Base-by-base conservation (phyloP, 331 rosid species). In the Cydonia oblonga region DNA sequence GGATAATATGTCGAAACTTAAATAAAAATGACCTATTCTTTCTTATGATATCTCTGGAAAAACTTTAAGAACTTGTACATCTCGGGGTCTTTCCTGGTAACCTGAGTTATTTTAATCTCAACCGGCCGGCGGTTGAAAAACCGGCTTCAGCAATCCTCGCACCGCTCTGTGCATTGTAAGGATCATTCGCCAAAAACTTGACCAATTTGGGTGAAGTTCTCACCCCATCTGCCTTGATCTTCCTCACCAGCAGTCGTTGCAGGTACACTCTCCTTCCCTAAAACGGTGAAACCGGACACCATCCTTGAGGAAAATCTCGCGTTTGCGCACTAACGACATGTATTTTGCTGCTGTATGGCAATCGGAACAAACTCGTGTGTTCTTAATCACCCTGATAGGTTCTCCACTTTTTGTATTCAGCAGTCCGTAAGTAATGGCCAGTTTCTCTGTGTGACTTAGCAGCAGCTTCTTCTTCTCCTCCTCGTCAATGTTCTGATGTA, bases 241-340 rank as follows among this genome's bases (percentile, higher is more conserved):
- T 35, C 22, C 9, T 69, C 62, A 86, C 96, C 93, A 87, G 69
- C 76, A 24, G 78, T 86, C 96, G 29, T 87, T 86, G 70, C 96
- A 90, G 68, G 86, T 79, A 33, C 90, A 87, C 70, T 84, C 70
- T 81, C 96, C 91, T 49, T 79, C 77, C 66, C 59, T 67, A 46
- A 87, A 87, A 84, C 84, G 92, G 84, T 90, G 93, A 73, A 86
- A 90, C 60, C 93, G 88, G 10, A 83, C 73, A 54, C 88, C 89
- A 46, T 84, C 91, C 70, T 74, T 54, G 28, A 84, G 60, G 56
- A 86, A 76, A 68, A 90, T 86, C 72, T 83, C 87, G 0, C 80
- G 65, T n/a, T 78, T 82, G 58, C 78, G 72, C 5, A 81, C 83
- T 79, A 71, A 65, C 25, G 89, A 90, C 64, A 84, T 82, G 84